Conservation (phyloP, 2,329 filamentous ascomycete species). For the Nothophoma quercina region DNA sequence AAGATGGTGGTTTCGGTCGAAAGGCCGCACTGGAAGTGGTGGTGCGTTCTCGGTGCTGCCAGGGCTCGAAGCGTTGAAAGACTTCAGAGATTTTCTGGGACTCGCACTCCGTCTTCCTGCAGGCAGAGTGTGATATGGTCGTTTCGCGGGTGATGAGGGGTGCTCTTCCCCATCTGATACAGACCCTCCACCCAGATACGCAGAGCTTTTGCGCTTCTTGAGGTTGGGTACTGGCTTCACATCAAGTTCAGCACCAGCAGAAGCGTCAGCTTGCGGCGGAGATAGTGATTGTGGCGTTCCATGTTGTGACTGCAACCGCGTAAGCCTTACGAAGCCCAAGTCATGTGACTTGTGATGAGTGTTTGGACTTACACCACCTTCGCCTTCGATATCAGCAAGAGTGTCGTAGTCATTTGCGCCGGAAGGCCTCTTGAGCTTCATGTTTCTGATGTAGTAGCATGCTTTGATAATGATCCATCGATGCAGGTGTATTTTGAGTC, state of each 20-base stretch:
- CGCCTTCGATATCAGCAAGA: conserved; percentile 41
- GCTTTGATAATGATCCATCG: conserved; percentile 52
- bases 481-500: conserved; percentile 48
- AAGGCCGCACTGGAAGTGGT: conserved; percentile 31
- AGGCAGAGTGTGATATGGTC: conserved; percentile 40
- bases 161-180: conserved; percentile 43
- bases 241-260: conserved; percentile 30
- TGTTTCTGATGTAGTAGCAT: conserved; percentile 49
- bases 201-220: conserved; percentile 46
- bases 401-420: conserved; percentile 41
- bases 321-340: conserved; percentile 21
- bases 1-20: conserved; percentile 28
- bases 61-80: conserved; percentile 28
- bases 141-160: conserved; percentile 35
- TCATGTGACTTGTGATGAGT: conserved; percentile 19
- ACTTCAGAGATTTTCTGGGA: conserved; percentile 40
- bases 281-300: conserved; percentile 39
- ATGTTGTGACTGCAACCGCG: conserved; percentile 36
- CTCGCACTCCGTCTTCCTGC: conserved; percentile 32
- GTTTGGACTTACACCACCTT: conserved; percentile 27
- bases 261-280: conserved; percentile 31
- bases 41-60: conserved; percentile 38
- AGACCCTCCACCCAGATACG: conserved; percentile 26
- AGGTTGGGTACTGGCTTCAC: conserved; percentile 30
- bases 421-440: conserved; percentile 47